These are phyloP conservation scores for Teunomyces cretensis DNA, from an alignment of 805 yeast genomes.

Conservation along the genomic window DNA sequence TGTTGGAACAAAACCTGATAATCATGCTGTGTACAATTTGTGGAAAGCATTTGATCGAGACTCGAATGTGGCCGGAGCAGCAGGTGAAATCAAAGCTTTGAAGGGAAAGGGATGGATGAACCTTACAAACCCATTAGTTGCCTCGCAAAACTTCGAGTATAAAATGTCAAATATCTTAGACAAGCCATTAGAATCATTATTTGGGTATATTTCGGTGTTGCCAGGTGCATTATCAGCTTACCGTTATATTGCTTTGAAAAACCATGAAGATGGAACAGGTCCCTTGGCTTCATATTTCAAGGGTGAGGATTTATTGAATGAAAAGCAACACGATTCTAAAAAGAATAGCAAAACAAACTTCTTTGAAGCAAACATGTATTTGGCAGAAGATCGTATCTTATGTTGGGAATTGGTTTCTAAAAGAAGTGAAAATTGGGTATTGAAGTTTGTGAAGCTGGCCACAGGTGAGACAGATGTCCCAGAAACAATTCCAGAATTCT, in stretches of 20 bases:
- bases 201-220: conserved; percentile 89
- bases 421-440: conserved; percentile 26
- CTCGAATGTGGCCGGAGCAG: conserved; percentile 98
- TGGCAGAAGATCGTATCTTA: conserved; percentile 29
- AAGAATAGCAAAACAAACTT: conserved; percentile 62
- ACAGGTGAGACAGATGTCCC: conserved; percentile 33
- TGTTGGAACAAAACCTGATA: conserved; percentile 97
- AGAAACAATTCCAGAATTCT: conserved; percentile 24
- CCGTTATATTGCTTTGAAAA: conserved; percentile 80
- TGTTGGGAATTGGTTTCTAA: conserved; percentile 32
- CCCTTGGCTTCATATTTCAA: conserved; percentile 86
- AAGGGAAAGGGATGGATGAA: conserved; percentile 86
- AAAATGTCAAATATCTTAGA: conserved; percentile 96
- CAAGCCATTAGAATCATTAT: conserved; percentile 88
- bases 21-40: conserved; percentile 81
- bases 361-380: conserved; percentile 73
- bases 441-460: conserved; percentile 29
- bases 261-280: conserved; percentile 89
- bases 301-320: conserved; percentile 63
- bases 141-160: conserved; percentile 94
- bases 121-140: conserved; percentile 85
- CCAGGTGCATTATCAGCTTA: conserved; percentile 98
- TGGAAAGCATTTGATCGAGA: conserved; percentile 98
- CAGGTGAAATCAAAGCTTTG: conserved; percentile 96
- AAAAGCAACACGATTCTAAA: conserved; percentile 17